phyloP scores from a whole-genome alignment of 2,329 filamentous ascomycete species.

The Westerdykella ornata region DNA sequence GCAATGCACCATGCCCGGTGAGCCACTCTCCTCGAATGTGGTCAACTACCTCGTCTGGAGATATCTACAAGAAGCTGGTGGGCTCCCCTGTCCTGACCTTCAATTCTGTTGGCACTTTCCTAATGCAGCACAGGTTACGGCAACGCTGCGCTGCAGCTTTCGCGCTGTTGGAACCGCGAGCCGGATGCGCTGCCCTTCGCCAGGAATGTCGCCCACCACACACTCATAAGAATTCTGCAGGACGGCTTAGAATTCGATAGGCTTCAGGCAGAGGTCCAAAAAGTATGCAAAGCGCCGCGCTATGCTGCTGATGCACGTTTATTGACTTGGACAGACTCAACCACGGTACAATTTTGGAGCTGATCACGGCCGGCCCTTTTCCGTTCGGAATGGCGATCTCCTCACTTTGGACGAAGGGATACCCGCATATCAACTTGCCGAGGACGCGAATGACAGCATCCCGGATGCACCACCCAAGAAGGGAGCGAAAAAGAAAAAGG shows the following conservation, averaged over 20 bases:
- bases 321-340: constrained; percentile 24
- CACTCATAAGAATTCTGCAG: constrained; percentile 56
- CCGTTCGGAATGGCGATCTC: constrained; percentile 33
- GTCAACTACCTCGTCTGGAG: constrained; percentile 65
- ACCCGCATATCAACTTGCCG: constrained; percentile 30
- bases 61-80: constrained; percentile 43
- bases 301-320: not conserved
- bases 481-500: constrained; percentile 27
- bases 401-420: constrained; percentile 33
- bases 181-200: constrained; percentile 57
- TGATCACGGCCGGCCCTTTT: constrained; percentile 37
- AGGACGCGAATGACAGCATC: constrained; percentile 26
- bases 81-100: constrained; percentile 1
- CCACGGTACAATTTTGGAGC: constrained; percentile 34
- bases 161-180: constrained; percentile 57
- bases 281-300: constrained; percentile 17
- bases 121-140: constrained; percentile 44
- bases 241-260: constrained; percentile 52
- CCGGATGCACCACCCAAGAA: constrained; percentile 29
- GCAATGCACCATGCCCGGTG: constrained; percentile 39
- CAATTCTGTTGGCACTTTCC: constrained; percentile 1
- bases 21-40: constrained; percentile 52
- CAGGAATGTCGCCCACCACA: constrained; percentile 51
- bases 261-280: constrained; percentile 32
- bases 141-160: constrained; percentile 54